phyloP scores from a whole-genome alignment of 164 flowering plant species.

The Vitis rupestris region DNA sequence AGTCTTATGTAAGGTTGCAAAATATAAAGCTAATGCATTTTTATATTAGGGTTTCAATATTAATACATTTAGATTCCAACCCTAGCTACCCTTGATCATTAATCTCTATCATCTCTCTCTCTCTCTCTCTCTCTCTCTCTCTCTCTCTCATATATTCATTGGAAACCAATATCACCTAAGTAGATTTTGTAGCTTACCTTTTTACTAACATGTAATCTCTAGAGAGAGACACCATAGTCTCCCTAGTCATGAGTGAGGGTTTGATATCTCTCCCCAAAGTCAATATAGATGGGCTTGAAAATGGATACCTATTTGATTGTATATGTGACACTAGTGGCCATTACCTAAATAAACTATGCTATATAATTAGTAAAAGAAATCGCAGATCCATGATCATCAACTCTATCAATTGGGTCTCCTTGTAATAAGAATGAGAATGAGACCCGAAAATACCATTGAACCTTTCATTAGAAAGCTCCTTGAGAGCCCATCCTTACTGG shows the following conservation, averaged over 20 bases:
- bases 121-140: too few species aligned
- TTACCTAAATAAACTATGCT: conserved; percentile 6
- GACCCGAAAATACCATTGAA: too few species aligned
- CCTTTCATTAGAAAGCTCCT: too few species aligned
- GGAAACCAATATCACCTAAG: conserved; percentile 46
- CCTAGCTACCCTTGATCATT: too few species aligned
- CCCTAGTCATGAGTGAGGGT: conserved; percentile 31
- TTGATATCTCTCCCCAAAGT: conserved; percentile 19
- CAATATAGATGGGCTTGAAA: conserved; percentile 36
- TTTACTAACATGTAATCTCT: conserved; percentile 48
- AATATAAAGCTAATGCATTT: background rate
- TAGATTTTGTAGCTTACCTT: conserved; percentile 64
- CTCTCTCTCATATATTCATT: conserved; percentile 3
- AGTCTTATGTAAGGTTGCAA: conserved; percentile 20
- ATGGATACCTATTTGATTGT: conserved; percentile 24
- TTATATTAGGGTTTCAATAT: background rate
- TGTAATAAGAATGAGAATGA: too few species aligned
- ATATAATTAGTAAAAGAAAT: background rate
- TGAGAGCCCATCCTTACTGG: too few species aligned
- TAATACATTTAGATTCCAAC: too few species aligned
- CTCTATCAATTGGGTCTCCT: too few species aligned
- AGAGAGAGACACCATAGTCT: conserved; percentile 39
- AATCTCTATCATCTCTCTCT: too few species aligned
- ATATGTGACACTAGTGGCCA: conserved; percentile 27
- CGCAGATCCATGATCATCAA: too few species aligned